phyloP scores from a whole-genome alignment of 768 basidiomycete species.

The Antrodiella citrinella region DNA sequence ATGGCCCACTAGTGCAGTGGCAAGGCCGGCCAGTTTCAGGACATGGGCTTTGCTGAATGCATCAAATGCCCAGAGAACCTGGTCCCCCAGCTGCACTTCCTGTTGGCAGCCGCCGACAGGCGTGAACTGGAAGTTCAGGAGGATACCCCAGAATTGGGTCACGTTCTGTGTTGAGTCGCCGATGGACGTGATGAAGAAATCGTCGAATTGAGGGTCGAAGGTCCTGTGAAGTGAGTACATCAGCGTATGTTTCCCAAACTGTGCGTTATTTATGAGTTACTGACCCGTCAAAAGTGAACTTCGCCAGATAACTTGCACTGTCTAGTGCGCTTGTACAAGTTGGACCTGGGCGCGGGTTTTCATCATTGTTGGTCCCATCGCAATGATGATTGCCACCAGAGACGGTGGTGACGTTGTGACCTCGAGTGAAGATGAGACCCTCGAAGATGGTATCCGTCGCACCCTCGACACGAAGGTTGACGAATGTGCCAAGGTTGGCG shows the following conservation, averaged over 20 bases:
- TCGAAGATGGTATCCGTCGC: slow-evolving; percentile 31
- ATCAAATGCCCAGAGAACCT: slow-evolving; percentile 33
- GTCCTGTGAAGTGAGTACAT: slow-evolving; percentile 17
- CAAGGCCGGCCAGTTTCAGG: slow-evolving; percentile 29
- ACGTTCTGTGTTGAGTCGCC: slow-evolving; percentile 22
- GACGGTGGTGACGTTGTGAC: slow-evolving; percentile 24
- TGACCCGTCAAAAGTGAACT: slow-evolving; percentile 35
- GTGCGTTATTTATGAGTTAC: too few species aligned
- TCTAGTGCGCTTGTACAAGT: slow-evolving; percentile 37
- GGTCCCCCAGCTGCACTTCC: slow-evolving; percentile 21
- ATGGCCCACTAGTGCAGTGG: slow-evolving; percentile 14
- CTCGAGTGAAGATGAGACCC: slow-evolving; percentile 25
- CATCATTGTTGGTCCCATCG: slow-evolving; percentile 34
- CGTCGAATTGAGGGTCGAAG: slow-evolving; percentile 30
- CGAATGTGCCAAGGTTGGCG: background rate
- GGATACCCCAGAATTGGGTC: slow-evolving; percentile 29
- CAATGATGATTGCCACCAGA: slow-evolving; percentile 34
- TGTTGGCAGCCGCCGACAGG: slow-evolving; percentile 35
- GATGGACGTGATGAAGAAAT: slow-evolving; percentile 35
- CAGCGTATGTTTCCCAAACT: too few species aligned
- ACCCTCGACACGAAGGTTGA: slow-evolving; percentile 32
- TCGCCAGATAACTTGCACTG: slow-evolving; percentile 24
- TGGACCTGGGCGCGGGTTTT: slow-evolving; percentile 28
- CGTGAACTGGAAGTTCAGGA: slow-evolving; percentile 27
- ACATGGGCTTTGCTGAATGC: slow-evolving; percentile 27